Base-by-base conservation (phyloP, 768 basidiomycete genomes). In the Leccinum subgranulosum region DNA sequence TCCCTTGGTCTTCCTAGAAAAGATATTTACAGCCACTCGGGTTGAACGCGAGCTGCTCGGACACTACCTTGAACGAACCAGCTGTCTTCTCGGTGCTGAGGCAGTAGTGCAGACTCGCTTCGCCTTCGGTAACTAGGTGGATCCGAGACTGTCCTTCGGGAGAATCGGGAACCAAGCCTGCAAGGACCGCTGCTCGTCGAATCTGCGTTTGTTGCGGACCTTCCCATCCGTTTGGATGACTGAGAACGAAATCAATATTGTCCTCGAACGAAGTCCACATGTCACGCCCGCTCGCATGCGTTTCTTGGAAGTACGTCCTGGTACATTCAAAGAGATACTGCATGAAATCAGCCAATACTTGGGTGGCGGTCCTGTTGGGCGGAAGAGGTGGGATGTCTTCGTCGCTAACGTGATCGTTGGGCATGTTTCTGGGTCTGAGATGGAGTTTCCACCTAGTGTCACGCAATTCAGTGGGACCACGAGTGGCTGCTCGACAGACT, bases 71-170 rank as follows among this genome's bases (percentile, higher is more conserved):
- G 51, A 76, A 65, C 19, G 64, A 64, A 49, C 66, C 64, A 27
- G 65, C 60, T 0, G 66, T 64, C 39, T 76, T 64, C 0, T 74
- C 77, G 51, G 71, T 74, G 6, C 70, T 71, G 51, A 83, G 58
- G 43, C 78, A 79, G 54, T 72, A 83, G 61, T 83, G 81, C 11
- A 83, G 64, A 66, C 77, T 78, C 0, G 82, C 82, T 63, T 84
- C 82, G 31, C 81, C 82, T 56, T 84, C 83, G 1, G 78, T 77
- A 12, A 82, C 77, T 27, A 82, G 79, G 23, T 71, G 69, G 19
- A 82, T 65, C 14, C 76, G 74, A 43, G 66, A 52, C 56, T 74
- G 72, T 0, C 76, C 80, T 19, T 62, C 66, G 17, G 63, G 56
- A 4, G 67, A 73, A 60, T 76, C 72, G 0, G 74, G 73, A 3